Conservation (phyloP, 1,284 basidiomycete species). For the Schizophyllum amplum region DNA sequence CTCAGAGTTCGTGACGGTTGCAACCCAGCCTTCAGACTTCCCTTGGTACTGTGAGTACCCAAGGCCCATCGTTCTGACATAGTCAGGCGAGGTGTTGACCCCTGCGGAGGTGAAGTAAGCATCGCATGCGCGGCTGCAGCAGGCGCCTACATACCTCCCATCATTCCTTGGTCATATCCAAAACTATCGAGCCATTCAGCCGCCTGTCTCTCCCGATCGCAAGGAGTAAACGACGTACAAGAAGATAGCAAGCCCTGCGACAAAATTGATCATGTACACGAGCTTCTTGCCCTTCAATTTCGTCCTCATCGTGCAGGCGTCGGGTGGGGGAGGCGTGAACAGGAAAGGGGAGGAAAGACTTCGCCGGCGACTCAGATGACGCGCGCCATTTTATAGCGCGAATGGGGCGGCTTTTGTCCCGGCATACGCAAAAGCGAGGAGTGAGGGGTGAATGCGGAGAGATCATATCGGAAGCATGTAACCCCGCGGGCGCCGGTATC, state of each 20-base stretch:
- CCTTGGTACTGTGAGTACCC: conserved; percentile 35
- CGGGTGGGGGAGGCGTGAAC: not conserved
- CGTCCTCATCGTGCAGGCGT: not conserved
- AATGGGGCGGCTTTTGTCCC: not conserved
- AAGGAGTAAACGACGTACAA: conserved; percentile 26
- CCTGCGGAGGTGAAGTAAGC: not conserved
- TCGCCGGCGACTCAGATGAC: not conserved
- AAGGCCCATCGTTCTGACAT: conserved; percentile 35
- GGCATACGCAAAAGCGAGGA: not conserved
- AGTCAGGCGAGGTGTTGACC: conserved; percentile 28
- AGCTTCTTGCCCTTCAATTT: conserved; percentile 14
- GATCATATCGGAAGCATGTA: not conserved
- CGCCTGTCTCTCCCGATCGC: not conserved
- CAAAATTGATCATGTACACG: conserved; percentile 26
- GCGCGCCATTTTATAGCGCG: not conserved
- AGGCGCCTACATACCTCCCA: conserved; percentile 40
- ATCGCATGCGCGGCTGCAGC: not conserved
- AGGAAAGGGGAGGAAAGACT: not conserved
- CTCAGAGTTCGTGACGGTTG: conserved; percentile 39
- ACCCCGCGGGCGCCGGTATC: not conserved
- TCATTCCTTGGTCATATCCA: conserved; percentile 51
- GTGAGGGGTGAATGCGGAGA: not conserved
- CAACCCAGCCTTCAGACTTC: conserved; percentile 36
- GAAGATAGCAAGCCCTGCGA: conserved; percentile 40
- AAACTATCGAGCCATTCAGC: conserved; percentile 24